These are phyloP conservation scores for Quercus alba DNA, from an alignment of 306 rosid species.

Conservation along the genomic window DNA sequence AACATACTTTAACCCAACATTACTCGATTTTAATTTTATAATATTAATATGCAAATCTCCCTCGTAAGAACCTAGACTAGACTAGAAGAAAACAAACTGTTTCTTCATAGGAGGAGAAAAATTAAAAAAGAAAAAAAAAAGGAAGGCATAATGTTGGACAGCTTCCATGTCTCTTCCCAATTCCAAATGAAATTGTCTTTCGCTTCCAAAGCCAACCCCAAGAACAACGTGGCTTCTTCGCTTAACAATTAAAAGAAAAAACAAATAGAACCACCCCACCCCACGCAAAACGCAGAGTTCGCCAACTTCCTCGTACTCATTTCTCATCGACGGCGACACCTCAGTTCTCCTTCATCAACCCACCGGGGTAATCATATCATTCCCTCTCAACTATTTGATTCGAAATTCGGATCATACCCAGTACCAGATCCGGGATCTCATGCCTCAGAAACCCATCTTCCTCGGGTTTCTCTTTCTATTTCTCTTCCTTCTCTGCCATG, in stretches of 20 bases:
- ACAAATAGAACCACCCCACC: neutral
- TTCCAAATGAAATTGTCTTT: neutral
- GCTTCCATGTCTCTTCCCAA: neutral
- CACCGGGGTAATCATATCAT: slow-evolving; percentile 11
- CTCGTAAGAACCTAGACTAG: too few relatives aligned
- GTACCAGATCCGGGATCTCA: slow-evolving; percentile 36
- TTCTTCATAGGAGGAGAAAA: neutral
- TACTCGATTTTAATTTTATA: too few relatives aligned
- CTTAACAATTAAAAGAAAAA: neutral
- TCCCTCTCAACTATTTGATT: neutral
- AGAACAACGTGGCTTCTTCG: neutral
- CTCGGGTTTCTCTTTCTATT: slow-evolving; percentile 23
- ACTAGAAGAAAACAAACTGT: neutral
- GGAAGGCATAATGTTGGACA: neutral
- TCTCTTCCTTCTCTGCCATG: slow-evolving; percentile 30
- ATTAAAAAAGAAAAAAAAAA: neutral
- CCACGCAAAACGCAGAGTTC: neutral
- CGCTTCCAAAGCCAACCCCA: neutral
- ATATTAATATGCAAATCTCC: too few relatives aligned
- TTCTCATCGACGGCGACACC: slow-evolving; percentile 30
- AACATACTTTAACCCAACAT: too few relatives aligned
- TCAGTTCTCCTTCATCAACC: slow-evolving; percentile 12
- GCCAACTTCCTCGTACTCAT: neutral
- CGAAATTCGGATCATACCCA: neutral
- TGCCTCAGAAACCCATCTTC: slow-evolving; percentile 54